Evolutionary conservation across 371 early-diverging fungal species (phyloP).

Genomic region (Syncephalis plumigaleata): DNA sequence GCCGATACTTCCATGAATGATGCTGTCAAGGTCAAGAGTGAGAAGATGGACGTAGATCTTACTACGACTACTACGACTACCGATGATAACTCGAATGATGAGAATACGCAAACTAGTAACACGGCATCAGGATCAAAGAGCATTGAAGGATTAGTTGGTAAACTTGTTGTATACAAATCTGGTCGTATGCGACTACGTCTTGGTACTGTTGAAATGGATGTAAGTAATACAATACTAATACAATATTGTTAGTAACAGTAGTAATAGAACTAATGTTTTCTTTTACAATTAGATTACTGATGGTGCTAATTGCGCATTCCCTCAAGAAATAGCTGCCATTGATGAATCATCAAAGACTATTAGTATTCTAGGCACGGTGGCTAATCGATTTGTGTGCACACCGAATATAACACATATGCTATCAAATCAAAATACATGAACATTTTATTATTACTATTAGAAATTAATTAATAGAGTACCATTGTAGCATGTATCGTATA

Average conservation of each 20-base stretch:
- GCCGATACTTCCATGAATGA: conserved; percentile 7
- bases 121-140: no score
- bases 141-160: conserved; percentile 36
- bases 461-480: no score
- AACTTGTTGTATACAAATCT: conserved; percentile 34
- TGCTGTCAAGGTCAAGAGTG: background rate
- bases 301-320: conserved; percentile 26
- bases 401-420: no score
- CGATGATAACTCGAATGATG: no score
- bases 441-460: no score
- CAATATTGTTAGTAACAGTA: background rate
- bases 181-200: conserved; percentile 37
- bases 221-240: conserved; percentile 2
- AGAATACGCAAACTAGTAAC: no score
- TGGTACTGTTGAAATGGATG: conserved; percentile 35
- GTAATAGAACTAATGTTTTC: background rate
- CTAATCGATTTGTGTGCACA: conserved; percentile 30
- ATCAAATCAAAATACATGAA: no score
- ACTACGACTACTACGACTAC: no score
- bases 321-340: conserved; percentile 29
- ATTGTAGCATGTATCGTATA: no score
- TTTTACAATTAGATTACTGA: background rate
- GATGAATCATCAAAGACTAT: conserved; percentile 22
- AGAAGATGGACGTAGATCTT: conserved; percentile 6
- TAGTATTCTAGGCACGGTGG: conserved; percentile 30